phyloP scores from a whole-genome alignment of 257 asterid species.

The Handroanthus guayacan region DNA sequence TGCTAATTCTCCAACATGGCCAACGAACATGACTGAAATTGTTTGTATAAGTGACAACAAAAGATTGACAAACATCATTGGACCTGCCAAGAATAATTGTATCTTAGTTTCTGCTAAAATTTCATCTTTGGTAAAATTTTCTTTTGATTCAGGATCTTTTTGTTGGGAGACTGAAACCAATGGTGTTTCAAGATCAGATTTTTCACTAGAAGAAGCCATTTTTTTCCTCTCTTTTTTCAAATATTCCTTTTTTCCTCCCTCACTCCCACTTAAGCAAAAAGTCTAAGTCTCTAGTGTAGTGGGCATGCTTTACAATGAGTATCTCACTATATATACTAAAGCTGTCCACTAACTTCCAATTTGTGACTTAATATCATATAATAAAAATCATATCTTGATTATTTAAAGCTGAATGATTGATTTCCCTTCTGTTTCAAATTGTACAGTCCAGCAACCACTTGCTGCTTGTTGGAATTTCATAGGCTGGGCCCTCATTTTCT shows the following conservation, averaged over 20 bases:
- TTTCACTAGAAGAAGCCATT: constrained; percentile 38
- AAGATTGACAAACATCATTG: constrained; percentile 62
- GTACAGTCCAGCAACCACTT: background rate
- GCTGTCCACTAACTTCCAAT: constrained; percentile 30
- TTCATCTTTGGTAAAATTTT: constrained; percentile 43
- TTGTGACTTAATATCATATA: background rate
- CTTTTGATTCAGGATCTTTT: constrained; percentile 29
- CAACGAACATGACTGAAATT: constrained; percentile 72
- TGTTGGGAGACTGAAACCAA: constrained; percentile 37
- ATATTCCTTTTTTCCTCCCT: background rate
- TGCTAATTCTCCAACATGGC: constrained; percentile 66
- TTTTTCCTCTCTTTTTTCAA: background rate
- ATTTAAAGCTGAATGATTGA: constrained; percentile 33
- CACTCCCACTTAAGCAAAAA: constrained; percentile 11
- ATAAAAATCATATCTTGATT: constrained; percentile 27
- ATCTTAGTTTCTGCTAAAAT: constrained; percentile 48
- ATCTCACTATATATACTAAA: constrained; percentile 37
- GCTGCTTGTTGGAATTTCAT: constrained; percentile 26
- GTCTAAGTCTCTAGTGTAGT: constrained; percentile 31
- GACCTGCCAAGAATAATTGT: constrained; percentile 56
- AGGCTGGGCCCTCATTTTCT: background rate
- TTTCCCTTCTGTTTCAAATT: background rate
- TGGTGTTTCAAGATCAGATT: constrained; percentile 44
- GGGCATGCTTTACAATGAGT: constrained; percentile 29
- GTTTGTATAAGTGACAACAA: constrained; percentile 52